These are phyloP conservation scores for Geosiphon pyriformis DNA, from an alignment of 192 early-diverging fungal species.

Conservation along the genomic window DNA sequence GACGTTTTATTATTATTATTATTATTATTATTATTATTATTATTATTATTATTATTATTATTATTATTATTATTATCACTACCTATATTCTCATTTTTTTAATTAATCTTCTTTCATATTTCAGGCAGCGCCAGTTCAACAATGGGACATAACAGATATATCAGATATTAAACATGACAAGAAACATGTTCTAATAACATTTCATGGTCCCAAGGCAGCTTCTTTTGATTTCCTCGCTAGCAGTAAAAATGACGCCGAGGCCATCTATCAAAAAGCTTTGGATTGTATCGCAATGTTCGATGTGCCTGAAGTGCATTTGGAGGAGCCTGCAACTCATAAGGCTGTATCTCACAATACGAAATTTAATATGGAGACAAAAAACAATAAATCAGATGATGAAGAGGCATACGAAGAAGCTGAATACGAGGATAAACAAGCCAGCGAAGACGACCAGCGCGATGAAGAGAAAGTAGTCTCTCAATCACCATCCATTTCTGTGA, in stretches of 20 bases:
- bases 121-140: conserved; percentile 45
- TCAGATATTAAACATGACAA: conserved; percentile 57
- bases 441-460: conserved; percentile 26
- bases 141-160: conserved; percentile 56
- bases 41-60: conserved; percentile 18
- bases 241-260: conserved; percentile 62
- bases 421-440: conserved; percentile 17
- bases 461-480: conserved; percentile 23
- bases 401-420: conserved; percentile 25
- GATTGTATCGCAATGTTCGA: conserved; percentile 51
- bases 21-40: conserved; percentile 3
- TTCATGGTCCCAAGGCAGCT: conserved; percentile 48
- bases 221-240: conserved; percentile 59
- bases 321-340: conserved; percentile 28
- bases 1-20: neutral
- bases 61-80: neutral
- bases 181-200: conserved; percentile 55
- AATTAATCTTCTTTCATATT: neutral
- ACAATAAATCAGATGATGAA: conserved; percentile 26
- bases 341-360: conserved; percentile 24
- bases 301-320: conserved; percentile 12
- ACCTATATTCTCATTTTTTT: neutral
- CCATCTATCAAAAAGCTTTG: conserved; percentile 55
- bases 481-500: conserved; percentile 23
- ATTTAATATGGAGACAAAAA: conserved; percentile 29